Base-by-base conservation (phyloP, 2,329 filamentous ascomycete genomes). In the Xylariomycetidae sp. region DNA sequence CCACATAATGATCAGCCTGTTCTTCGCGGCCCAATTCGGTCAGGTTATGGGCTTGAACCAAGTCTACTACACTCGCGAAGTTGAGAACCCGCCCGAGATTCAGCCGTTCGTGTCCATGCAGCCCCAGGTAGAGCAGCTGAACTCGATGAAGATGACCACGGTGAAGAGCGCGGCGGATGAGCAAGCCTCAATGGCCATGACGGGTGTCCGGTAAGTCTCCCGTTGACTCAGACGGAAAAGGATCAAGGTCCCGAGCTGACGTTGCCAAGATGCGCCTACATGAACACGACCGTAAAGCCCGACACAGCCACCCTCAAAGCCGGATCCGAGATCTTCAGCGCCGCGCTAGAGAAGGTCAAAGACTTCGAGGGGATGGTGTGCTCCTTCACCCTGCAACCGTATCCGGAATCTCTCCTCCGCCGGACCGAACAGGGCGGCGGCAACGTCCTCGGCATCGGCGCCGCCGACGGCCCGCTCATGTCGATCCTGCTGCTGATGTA, bases 331-430 rank as follows among this genome's bases (percentile, higher is more conserved):
- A 38, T 39, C 6, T 45, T 15, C 23, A 17, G 31, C 9, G 16
- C 33, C 23, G 38, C 36, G 6, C 26, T 50, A 4, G 38, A 37
- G 14, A 22, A 41, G 4, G 15, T 51, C 16, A 46, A 50, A 29
- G 17, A 17, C 5, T 29, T 34, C n/a, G 34, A 41, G 17, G 43
- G 39, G 1, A 28, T 46, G 12, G 41, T 33, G 6, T 36, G 14
- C n/a, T 48, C 44, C 0, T 37, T 44, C 7, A 50, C 47, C 2
- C 29, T 50, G 18, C 44, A 51, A 27, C 30, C 48, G 1, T 49
- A 47, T 13, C 27, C 45, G 0, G 30, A 29, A 4, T 50, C 48
- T 4, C 33, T 46, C 4, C 36, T 50, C 5, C 16, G 38, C 9
- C 32, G 39, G 27, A 37, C 37, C 4, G 31, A 13, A 1, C 10